phyloP scores from a whole-genome alignment of 169 alveolate species.

The Plasmodium coatneyi region DNA sequence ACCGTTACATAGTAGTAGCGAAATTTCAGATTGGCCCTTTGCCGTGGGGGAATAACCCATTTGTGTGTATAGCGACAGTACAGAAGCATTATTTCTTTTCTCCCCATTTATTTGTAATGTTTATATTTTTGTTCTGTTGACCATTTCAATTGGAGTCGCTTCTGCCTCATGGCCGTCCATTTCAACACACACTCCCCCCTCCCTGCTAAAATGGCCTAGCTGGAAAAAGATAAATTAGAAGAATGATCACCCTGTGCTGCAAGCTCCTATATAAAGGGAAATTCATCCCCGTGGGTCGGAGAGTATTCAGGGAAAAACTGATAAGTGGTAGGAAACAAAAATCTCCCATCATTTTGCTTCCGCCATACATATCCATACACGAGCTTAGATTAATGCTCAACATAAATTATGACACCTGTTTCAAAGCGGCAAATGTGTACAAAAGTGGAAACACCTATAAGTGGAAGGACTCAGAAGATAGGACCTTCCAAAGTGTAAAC shows the following conservation, averaged over 20 bases:
- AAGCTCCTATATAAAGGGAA: slow-evolving; percentile 78
- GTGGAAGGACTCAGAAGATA: slow-evolving; percentile 85
- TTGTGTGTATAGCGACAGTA: neutral
- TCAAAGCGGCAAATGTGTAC: slow-evolving; percentile 80
- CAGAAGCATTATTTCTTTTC: neutral
- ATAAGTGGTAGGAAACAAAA: slow-evolving; percentile 81
- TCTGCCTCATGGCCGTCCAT: neutral
- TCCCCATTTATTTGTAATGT: neutral
- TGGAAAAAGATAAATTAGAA: neutral
- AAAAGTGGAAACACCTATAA: slow-evolving; percentile 75
- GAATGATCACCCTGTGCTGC: slow-evolving; percentile 13
- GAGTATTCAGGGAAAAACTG: slow-evolving; percentile 80
- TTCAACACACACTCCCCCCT: neutral
- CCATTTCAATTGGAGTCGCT: neutral
- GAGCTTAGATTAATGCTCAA: slow-evolving; percentile 84
- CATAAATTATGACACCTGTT: slow-evolving; percentile 78
- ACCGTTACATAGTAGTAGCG: neutral
- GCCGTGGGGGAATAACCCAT: neutral
- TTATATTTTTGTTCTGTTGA: too few relatives aligned
- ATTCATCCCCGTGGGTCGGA: slow-evolving; percentile 82
- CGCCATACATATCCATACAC: slow-evolving; percentile 82
- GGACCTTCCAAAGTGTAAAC: slow-evolving; percentile 79
- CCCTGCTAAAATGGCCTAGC: neutral
- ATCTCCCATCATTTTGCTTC: slow-evolving; percentile 84
- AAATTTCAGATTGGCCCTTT: neutral